Base-by-base conservation (phyloP, 108 stramenopile genomes). In the Seminavis robusta region DNA sequence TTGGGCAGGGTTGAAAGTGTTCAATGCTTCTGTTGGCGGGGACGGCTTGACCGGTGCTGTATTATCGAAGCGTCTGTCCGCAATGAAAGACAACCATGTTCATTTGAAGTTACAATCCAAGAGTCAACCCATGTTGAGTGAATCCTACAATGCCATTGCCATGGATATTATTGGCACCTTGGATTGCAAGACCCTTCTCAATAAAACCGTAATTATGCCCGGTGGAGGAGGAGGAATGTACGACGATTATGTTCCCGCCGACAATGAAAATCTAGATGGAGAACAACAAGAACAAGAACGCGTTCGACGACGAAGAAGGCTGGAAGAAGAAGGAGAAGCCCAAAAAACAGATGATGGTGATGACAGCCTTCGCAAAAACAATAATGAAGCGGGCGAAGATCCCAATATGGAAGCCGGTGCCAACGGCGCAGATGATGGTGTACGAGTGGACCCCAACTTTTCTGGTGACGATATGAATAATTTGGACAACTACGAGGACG, bases 121-220 rank as follows among this genome's bases (percentile, higher is more conserved):
- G n/a, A n/a, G n/a, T n/a, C n/a, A n/a, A n/a, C n/a, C n/a, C n/a
- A n/a, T n/a, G n/a, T n/a, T n/a, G n/a, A n/a, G n/a, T n/a, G 66
- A 77, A 9, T 29, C 34, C 0, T 56, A 54, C 43, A 84, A 88
- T 76, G 83, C 86, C 52, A 59, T 84, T 38, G 86, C 86, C 1
- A 47, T 72, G 54, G 86, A 88, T 64, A 75, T 88, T 23, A 52
- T 76, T 2, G 33, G 59, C 41, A 61, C 61, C 4, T 50, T 88
- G 33, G 60, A 83, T 41, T 88, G 86, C 36, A 65, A 73, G 26
- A 63, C 68, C 17, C 40, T 84, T 30, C 73, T 80, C 39, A 71
- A 84, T 19, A 56, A 77, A 50, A 46, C 77, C n/a, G n/a, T n/a
- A 54, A 33, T 67, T 62, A 66, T 51, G 57, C 24, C 40, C 47